phyloP scores from a whole-genome alignment of 768 basidiomycete species.

The Arthromyces matolae region DNA sequence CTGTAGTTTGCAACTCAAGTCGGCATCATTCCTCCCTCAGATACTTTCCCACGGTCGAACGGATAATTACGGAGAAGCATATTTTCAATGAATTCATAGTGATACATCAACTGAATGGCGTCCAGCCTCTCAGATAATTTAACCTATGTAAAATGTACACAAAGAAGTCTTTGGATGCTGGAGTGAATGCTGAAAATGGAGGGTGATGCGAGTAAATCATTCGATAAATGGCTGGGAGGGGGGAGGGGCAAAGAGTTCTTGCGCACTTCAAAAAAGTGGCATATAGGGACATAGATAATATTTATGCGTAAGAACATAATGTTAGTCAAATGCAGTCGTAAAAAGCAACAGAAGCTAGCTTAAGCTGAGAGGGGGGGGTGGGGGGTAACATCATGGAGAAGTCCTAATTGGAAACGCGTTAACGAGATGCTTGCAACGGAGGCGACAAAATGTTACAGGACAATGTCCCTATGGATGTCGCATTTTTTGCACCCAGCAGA shows the following conservation, averaged over 20 bases:
- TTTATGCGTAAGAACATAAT: slow-evolving; percentile 20
- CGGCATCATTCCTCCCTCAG: no score
- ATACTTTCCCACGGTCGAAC: slow-evolving; percentile 30
- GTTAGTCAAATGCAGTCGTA: slow-evolving; percentile 14
- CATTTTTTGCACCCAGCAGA: slow-evolving; percentile 37
- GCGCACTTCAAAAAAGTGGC: slow-evolving; percentile 12
- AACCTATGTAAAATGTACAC: slow-evolving; percentile 19
- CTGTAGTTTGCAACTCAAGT: no score
- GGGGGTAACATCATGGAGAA: slow-evolving; percentile 19
- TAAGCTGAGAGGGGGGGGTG: not conserved
- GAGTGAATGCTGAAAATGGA: not conserved
- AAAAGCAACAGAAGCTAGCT: slow-evolving; percentile 10
- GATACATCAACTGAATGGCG: slow-evolving; percentile 21
- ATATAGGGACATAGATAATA: slow-evolving; percentile 22
- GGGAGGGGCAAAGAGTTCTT: slow-evolving; percentile 12
- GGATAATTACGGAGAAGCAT: slow-evolving; percentile 30
- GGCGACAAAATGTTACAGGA: slow-evolving; percentile 43
- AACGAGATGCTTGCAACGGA: no score
- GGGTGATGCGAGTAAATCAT: slow-evolving; percentile 5
- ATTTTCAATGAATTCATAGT: slow-evolving; percentile 23
- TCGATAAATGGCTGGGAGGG: not conserved
- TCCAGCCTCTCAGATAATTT: slow-evolving; percentile 29
- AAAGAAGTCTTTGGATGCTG: slow-evolving; percentile 10
- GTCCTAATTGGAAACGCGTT: no score
- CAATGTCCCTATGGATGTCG: slow-evolving; percentile 32